Base-by-base conservation (phyloP, 2,329 filamentous ascomycete species). In the Talaromyces sp. region DNA sequence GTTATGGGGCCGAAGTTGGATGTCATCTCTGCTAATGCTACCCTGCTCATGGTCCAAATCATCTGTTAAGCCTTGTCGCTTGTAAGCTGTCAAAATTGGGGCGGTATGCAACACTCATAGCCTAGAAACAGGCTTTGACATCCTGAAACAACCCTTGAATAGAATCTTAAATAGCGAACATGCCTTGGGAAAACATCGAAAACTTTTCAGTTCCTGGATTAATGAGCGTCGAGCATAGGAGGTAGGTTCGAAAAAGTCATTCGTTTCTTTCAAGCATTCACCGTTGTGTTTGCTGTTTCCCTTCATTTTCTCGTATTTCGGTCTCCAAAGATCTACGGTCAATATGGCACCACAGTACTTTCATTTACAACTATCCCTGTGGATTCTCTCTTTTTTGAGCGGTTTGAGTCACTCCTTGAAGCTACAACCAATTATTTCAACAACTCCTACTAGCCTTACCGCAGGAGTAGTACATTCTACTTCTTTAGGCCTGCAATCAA, bases 401-500 rank as follows among this genome's bases (percentile, higher is more conserved):
- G 22, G 52, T 33, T 31, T 57, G 45, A 33, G 52, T 41, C 41
- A 49, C 35, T 22, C 62, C 6, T 39, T 64, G 43, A 57, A 59
- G 25, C 62, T 64, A 19, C 37, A 43, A 6, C 62, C 62, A 31
- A 27, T 63, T 19, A 8, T 25, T 15, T 56, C 47, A 25, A 31
- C 43, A 33, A 25, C 62, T 52, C 47, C 43, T 49, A 47, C 41
- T 45, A 45, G 43, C 13, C 43, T 52, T 58, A 33, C 33, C 10
- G 54, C 62, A 59, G 57, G 62, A 10, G n/a, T 22, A 13, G 41
- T 54, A 35, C 50, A 64, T 27, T 52, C 43, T 43, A 58, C 41
- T 27, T 31, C 54, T 13, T 50, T 65, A 9, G 47, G 54, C 33
- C 19, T 61, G 39, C 57, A 61, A 58, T 45, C 25, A 10, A 50